These are phyloP conservation scores for Macrophomina tecta DNA, from an alignment of 2,329 filamentous ascomycete species.

Conservation along the genomic window DNA sequence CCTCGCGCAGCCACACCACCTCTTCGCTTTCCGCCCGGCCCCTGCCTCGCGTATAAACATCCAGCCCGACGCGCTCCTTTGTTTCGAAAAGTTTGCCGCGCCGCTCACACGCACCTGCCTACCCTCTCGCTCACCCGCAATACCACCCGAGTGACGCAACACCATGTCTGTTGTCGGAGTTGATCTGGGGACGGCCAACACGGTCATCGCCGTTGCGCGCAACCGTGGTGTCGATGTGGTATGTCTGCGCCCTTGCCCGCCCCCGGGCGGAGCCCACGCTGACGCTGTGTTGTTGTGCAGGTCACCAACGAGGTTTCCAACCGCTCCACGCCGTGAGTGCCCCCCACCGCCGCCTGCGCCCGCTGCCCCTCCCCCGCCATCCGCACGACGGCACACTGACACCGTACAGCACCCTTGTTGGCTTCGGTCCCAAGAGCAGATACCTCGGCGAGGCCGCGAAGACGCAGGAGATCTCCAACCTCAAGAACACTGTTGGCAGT, in stretches of 20 bases:
- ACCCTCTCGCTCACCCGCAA: slow-evolving; percentile 12
- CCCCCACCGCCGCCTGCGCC: slow-evolving; percentile 23
- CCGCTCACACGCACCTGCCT: neutral
- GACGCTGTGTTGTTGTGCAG: slow-evolving; percentile 54
- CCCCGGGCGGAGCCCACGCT: slow-evolving; percentile 38
- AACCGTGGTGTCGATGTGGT: slow-evolving; percentile 99
- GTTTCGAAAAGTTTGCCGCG: slow-evolving; percentile 22
- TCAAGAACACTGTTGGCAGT: slow-evolving; percentile 96
- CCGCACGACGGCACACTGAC: slow-evolving; percentile 30
- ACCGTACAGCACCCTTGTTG: slow-evolving; percentile 78
- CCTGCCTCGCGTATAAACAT: slow-evolving; percentile 25
- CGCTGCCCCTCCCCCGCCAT: slow-evolving; percentile 30
- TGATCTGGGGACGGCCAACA: slow-evolving; percentile 96
- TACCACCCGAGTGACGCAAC: slow-evolving; percentile 31
- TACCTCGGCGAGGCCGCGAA: slow-evolving; percentile 95
- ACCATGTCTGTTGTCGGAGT: slow-evolving; percentile 74
- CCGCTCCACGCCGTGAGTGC: slow-evolving; percentile 91
- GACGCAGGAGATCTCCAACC: slow-evolving; percentile 98
- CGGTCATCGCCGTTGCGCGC: slow-evolving; percentile 94
- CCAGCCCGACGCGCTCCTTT: neutral
- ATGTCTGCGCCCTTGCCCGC: slow-evolving; percentile 56
- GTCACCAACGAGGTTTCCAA: slow-evolving; percentile 99
- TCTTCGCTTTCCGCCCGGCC: slow-evolving; percentile 11
- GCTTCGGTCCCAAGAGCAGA: slow-evolving; percentile 91
- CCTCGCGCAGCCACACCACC: slow-evolving; percentile 26